phyloP scores from a whole-genome alignment of 345 rosid genomes.

The Euphorbia peplus region DNA sequence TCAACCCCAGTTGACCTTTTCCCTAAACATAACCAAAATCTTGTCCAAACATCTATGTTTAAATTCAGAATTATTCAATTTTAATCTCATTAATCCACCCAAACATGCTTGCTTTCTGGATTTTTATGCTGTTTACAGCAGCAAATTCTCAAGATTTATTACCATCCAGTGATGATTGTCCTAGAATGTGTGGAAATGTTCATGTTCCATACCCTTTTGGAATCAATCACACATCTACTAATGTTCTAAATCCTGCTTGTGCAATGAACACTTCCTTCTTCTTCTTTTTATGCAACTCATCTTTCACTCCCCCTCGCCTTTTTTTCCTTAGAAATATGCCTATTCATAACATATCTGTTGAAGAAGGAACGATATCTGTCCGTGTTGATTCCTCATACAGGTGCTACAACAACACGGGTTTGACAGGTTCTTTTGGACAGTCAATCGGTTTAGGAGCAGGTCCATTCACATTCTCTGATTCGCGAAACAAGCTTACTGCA shows the following conservation, averaged over 20 bases:
- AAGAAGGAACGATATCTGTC: slow-evolving; percentile 7
- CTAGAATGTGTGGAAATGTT: slow-evolving; percentile 21
- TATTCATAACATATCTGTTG: background rate
- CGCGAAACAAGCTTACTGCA: slow-evolving; percentile 25
- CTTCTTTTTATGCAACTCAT: slow-evolving; percentile 2
- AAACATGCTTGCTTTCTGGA: background rate
- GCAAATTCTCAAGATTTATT: background rate
- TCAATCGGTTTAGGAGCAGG: rapidly evolving
- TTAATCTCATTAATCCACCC: too few species aligned
- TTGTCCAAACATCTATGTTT: too few species aligned
- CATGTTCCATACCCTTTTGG: slow-evolving; percentile 35
- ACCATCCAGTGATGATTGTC: slow-evolving; percentile 2
- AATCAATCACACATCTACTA: background rate
- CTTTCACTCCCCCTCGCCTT: background rate
- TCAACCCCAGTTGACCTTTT: too few species aligned
- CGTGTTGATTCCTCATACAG: background rate
- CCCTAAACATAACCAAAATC: too few species aligned
- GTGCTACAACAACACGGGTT: slow-evolving; percentile 12
- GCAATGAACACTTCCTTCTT: background rate
- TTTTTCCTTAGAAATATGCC: background rate
- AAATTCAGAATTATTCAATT: too few species aligned
- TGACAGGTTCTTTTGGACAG: rapidly evolving
- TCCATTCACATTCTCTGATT: slow-evolving; percentile 15
- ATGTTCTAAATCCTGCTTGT: background rate
- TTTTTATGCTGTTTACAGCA: background rate